Conservation (phyloP, 2,329 filamentous ascomycete genomes). For the Botryotinia convoluta region DNA sequence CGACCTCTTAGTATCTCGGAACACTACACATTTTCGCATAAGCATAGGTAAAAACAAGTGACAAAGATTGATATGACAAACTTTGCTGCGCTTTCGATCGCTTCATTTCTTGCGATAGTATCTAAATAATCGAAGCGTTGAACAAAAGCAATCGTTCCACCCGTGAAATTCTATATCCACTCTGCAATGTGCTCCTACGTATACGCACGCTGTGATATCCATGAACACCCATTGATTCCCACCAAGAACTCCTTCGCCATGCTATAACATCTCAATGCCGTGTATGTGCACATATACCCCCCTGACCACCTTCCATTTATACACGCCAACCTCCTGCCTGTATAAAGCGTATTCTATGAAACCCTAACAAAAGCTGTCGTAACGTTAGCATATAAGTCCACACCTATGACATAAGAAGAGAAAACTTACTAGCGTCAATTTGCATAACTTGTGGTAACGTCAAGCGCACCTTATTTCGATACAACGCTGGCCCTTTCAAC, state of each 20-base stretch:
- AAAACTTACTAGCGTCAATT: constrained; percentile 90
- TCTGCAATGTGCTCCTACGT: constrained; percentile 5
- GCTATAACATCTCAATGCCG: constrained; percentile 17
- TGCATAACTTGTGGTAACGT: constrained; percentile 84
- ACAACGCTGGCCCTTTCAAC: constrained; percentile 72
- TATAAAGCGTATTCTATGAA: constrained; percentile 27
- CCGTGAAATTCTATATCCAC: not conserved
- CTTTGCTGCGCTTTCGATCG: not conserved
- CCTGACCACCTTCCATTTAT: not conserved
- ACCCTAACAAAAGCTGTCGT: constrained; percentile 36
- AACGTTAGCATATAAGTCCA: not conserved
- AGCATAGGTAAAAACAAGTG: too few relatives aligned
- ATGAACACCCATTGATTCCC: constrained; percentile 14
- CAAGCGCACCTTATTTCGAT: constrained; percentile 89
- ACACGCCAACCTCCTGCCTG: not conserved
- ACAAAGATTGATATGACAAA: not conserved
- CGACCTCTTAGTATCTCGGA: constrained; percentile 44
- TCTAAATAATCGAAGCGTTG: not conserved
- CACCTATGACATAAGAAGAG: not conserved
- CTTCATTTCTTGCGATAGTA: not conserved
- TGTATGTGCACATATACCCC: not conserved
- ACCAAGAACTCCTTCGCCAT: constrained; percentile 28
- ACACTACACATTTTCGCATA: constrained; percentile 54
- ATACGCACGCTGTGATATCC: constrained; percentile 5
- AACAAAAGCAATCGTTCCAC: not conserved